Conservation (phyloP, 2,329 filamentous ascomycete species). For the Curvularia sp. region DNA sequence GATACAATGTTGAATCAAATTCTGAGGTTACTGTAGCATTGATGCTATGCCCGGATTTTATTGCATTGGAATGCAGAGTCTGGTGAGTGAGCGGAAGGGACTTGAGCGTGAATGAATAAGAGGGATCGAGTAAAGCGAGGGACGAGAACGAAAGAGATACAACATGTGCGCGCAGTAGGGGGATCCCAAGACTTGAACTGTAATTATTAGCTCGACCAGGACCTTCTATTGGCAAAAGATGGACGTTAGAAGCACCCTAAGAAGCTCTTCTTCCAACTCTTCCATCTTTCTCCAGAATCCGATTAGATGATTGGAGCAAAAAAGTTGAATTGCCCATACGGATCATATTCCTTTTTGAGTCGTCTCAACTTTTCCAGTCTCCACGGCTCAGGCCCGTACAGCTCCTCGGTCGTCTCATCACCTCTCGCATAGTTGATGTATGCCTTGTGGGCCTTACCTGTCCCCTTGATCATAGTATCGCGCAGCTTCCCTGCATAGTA, state of each 20-base stretch:
- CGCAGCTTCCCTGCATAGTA: constrained; percentile 20
- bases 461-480: constrained; percentile 18
- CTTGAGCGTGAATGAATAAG: not conserved
- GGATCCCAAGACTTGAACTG: not conserved
- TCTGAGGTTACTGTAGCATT: not conserved
- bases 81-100: not conserved
- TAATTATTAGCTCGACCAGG: not conserved
- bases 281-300: not conserved
- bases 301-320: constrained; percentile 32
- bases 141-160: not conserved
- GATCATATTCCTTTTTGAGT: constrained; percentile 48
- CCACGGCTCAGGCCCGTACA: constrained; percentile 48
- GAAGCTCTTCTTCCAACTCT: not conserved
- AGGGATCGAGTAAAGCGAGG: not conserved
- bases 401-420: constrained; percentile 35
- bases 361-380: constrained; percentile 39
- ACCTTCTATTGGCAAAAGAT: not conserved
- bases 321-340: constrained; percentile 37
- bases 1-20: not conserved
- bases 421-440: constrained; percentile 48
- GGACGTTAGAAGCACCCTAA: not conserved
- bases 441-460: constrained; percentile 16
- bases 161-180: not conserved
- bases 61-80: not conserved
- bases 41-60: not conserved